Evolutionary conservation across 2,329 filamentous ascomycete species (phyloP), one percentile per base, ranked within the genome.

Genomic region (Trichoderma arundinaceum): DNA sequence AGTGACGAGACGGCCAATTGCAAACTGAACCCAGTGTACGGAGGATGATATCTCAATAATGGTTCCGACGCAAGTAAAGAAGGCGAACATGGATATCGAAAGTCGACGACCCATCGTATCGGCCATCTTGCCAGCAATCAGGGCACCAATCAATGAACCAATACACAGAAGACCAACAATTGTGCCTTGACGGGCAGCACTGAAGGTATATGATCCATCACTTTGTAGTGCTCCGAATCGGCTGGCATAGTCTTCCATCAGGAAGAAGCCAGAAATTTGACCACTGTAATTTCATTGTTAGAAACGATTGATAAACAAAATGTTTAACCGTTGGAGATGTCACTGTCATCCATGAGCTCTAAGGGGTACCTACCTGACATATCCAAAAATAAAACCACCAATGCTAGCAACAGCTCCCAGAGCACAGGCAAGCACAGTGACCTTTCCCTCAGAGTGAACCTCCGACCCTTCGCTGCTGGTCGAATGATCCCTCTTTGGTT

Each of bases 261-360:
- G 17, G 59, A 63, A 63, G 59, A 63, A 63, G 15, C 59, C 59
- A 22, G 59, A 63, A n/a, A 63, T 63, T 38, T 63, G 59, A 63
- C 59, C 59, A 54, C 59, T 63, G 22, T 8, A 17, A 19, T 2
- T 1, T 10, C 19, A 33, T 43, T 52, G 38, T 7, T 13, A 60
- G 57, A 39, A 22, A 49, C 15, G 7, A 39, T 4, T 28, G 22
- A 28, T 28, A 28, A 28, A 28, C 22, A 28, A 28, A 4, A 2
- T 32, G 12, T n/a, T 22, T 12, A 22, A 51, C 4, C 15, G 3
- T 10, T n/a, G 7, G 15, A 61, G 3, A 35, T 44, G 15, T 41
- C 43, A 51, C 44, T 19, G 22, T 7, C 3, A 15, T 19, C 13
- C 5, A 35, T 46, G n/a, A 38, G 48, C 28, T 35, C 19, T 15